Percentiles rank a stretch among this genome's conserved stretches.
phyloP scores from a whole-genome alignment of 2,329 filamentous ascomycete species.

The Aureobasidium uvarum region DNA sequence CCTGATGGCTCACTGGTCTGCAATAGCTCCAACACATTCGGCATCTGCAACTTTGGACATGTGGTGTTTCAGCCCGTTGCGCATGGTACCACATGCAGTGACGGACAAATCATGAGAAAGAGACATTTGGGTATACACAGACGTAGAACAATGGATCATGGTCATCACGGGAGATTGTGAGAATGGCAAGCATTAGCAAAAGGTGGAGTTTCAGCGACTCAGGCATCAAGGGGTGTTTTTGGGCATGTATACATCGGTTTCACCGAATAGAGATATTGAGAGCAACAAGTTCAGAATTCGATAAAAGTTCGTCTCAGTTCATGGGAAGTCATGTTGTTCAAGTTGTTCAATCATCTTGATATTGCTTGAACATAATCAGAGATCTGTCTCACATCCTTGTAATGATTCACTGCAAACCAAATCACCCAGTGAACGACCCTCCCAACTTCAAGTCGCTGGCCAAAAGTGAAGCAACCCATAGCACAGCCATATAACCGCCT shows the following conservation, averaged over 20 bases:
- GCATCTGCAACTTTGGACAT: slow-evolving; percentile 45
- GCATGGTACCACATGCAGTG: slow-evolving; percentile 45
- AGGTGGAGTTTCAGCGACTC: neutral
- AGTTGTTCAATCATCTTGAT: neutral
- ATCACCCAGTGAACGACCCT: no score
- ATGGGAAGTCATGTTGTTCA: neutral
- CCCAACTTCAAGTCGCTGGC: no score
- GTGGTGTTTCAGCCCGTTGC: slow-evolving; percentile 46
- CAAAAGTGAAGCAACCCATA: no score
- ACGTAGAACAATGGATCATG: neutral
- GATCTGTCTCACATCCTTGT: neutral
- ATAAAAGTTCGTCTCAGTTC: neutral
- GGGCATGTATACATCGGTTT: neutral
- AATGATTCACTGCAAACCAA: no score
- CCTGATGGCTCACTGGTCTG: slow-evolving; percentile 42
- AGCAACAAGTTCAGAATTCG: neutral
- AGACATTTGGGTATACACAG: slow-evolving; percentile 9
- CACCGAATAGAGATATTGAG: neutral
- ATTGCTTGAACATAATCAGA: neutral
- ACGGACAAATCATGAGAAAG: slow-evolving; percentile 41
- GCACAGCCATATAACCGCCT: no score
- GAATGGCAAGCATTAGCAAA: neutral
- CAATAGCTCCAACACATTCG: slow-evolving; percentile 44
- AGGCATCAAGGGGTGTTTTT: neutral
- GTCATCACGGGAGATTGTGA: slow-evolving; percentile 4